Evolutionary conservation across 306 rosid genomes (phyloP), one percentile per base, ranked within the genome.

Genomic region (Trifolium subterraneum): DNA sequence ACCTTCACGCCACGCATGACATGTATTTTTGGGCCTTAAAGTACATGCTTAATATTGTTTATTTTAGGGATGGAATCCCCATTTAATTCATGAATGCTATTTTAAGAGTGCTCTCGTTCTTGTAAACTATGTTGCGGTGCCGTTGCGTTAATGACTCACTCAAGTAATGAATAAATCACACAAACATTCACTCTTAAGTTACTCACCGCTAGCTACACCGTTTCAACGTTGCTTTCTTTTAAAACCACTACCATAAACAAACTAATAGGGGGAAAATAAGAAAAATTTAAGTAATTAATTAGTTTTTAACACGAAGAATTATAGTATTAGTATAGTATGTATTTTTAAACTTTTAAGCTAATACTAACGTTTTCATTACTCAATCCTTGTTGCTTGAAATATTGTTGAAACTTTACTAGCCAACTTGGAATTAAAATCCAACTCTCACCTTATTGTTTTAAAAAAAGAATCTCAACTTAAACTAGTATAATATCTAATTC

Each of bases 111-210:
- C 2, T 60, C 41, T 56, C 61, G 59, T n/a, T 60, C 42, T 56
- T 59, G 59, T n/a, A 59, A 36, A 61, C 48, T 35, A 18, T 9
- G 77, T 8, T 16, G 66, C 81, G 82, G 82, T 71, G 83, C 70
- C 63, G 27, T 72, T 42, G 63, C 42, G 82, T 79, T 72, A 9
- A 54, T 19, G 27, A 51, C 59, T 52, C 14, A 19, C 7, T 3
- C 56, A 50, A n/a, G 4, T 33, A 44, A 50, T 63, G 71, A 62
- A 50, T 63, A 64, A 62, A 29, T 18, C 18, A 5, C 51, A 45
- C 51, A 29, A 4, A 29, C 33, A 29, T 29, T 3, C 33, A 29
- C 33, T 29, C 33, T 29, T 29, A 29, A 47, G 8, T 51, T 23
- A 3, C 58, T 51, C 25, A 51, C 25, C 58, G 27, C 19, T 6